Base-by-base conservation (phyloP, 257 asterid genomes). In the Pogostemon cablin region DNA sequence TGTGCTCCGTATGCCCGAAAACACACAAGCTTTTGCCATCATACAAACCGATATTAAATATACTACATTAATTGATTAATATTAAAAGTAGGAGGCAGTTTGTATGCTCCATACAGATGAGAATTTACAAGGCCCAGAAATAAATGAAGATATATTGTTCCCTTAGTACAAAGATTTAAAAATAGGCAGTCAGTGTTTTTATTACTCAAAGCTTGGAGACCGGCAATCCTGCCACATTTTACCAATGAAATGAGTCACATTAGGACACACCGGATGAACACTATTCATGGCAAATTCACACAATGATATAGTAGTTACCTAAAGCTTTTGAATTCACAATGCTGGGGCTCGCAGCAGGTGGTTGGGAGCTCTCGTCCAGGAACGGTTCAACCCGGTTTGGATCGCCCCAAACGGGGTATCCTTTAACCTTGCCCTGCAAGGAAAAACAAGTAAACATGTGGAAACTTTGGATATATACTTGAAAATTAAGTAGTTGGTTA, bases 271-370 rank as follows among this genome's bases (percentile, higher is more conserved):
- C 32, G 37, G 37, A 1, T 20, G 25, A 17, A 38, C 58, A 47
- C 20, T 65, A 63, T 17, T 6, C 5, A 41, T 58, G 54, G 11
- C 54, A 60, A 38, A 57, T 52, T 32, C 37, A 42, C 11, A 3
- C n/a, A 7, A 57, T 44, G 70, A 63, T 25, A 40, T 41, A 6
- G 20, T 46, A 43, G 37, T 77, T 87, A 90, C 98, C 98, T 77
- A 90, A 58, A 63, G 92, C 86, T 80, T 93, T 93, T 37, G 97
- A 81, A 53, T 93, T 93, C 43, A 93, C 96, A 63, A 93, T 87
- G 81, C 98, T 93, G 25, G 97, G 98, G 80, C 90, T 88, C 17
- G 98, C 97, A 44, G 96, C 84, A 15, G 98, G 98, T 15, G 98
- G 95, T 38, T 76, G 48, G 49, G 96, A 65, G 56, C 78, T 87